Conservation (phyloP, 345 rosid genomes). For the Populus euphratica region DNA sequence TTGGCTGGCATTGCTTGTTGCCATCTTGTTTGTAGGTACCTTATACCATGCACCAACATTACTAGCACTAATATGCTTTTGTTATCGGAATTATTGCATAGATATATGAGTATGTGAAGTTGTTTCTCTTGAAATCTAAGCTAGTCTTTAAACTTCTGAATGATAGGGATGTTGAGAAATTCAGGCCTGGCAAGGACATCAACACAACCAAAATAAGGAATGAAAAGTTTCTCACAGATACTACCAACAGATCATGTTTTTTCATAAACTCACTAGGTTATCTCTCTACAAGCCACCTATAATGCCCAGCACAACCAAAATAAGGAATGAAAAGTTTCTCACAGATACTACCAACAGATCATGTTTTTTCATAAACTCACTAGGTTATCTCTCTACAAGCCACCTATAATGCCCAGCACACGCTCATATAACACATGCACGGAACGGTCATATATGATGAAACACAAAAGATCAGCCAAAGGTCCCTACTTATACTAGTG, state of each 20-base stretch:
- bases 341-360: neutral
- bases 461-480: neutral
- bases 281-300: neutral
- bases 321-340: neutral
- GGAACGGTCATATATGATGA: neutral
- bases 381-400: neutral
- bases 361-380: neutral
- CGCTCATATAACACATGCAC: neutral
- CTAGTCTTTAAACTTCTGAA: neutral
- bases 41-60: conserved; percentile 39
- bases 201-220: neutral
- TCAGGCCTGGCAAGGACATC: neutral
- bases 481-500: neutral
- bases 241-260: neutral
- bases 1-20: conserved; percentile 68
- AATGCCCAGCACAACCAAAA: neutral
- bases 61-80: neutral
- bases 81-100: neutral
- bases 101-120: neutral
- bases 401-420: neutral
- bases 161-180: too few species aligned
- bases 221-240: neutral
- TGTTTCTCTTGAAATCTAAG: neutral
- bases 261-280: neutral
- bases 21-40: conserved; percentile 98